These are phyloP conservation scores for Breynia disticha DNA, from an alignment of 441 rosid genomes.

Conservation along the genomic window DNA sequence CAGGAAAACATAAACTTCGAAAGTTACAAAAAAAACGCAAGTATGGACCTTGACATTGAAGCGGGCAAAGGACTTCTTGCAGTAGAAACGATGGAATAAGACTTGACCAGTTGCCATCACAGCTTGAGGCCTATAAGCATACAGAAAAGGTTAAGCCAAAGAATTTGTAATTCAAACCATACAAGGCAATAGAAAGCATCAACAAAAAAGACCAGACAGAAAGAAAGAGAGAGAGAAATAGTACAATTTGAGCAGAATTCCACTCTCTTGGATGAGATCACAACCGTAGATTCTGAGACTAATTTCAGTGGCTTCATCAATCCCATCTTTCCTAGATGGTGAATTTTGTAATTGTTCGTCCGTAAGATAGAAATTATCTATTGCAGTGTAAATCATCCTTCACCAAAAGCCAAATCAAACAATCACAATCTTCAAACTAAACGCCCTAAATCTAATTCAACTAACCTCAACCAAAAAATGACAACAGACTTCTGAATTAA, in stretches of 20 bases:
- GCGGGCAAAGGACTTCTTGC: constrained; percentile 87
- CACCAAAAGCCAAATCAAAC: constrained; percentile 6
- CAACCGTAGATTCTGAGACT: constrained; percentile 82
- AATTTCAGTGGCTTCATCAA: constrained; percentile 70
- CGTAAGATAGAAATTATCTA: constrained; percentile 73
- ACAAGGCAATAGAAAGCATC: not conserved
- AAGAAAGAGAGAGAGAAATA: constrained; percentile 12
- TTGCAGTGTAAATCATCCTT: constrained; percentile 79
- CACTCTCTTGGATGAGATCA: constrained; percentile 88
- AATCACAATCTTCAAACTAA: not conserved
- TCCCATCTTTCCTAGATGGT: constrained; percentile 83
- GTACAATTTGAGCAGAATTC: constrained; percentile 75
- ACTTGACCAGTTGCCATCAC: constrained; percentile 98
- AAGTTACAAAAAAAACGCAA: not conserved
- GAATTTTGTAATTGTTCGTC: constrained; percentile 63
- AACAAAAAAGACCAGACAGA: not conserved
- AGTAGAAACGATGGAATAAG: constrained; percentile 77
- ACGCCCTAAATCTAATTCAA: no score
- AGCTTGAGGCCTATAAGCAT: constrained; percentile 61
- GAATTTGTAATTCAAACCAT: constrained; percentile 2
- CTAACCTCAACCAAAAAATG: no score
- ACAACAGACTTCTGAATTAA: no score
- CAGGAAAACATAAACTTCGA: no score
- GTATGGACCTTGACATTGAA: constrained; percentile 71
- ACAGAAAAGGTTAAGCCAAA: constrained; percentile 19